Conservation (phyloP, 352 stramenopile genomes). For the Phytopythium litorale region DNA sequence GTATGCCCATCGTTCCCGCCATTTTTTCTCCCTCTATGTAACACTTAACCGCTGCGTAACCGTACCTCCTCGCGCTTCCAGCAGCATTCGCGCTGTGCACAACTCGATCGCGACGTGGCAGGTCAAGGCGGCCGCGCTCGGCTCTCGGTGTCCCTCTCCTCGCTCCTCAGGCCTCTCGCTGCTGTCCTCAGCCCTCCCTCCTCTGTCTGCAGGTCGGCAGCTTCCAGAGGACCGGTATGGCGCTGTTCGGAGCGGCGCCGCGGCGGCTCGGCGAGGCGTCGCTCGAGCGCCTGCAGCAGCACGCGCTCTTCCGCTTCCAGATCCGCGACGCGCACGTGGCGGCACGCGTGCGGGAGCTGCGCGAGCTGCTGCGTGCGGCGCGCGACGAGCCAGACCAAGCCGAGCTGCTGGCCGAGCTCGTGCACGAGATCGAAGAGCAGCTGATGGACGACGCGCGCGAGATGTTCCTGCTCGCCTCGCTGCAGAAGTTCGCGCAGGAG, state of each 20-base stretch:
- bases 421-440: slow-evolving; percentile 50
- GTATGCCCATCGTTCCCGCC: background rate
- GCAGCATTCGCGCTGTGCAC: background rate
- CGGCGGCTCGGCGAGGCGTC: slow-evolving; percentile 6
- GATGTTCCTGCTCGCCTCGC: slow-evolving; percentile 48
- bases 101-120: background rate
- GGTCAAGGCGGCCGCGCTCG: background rate
- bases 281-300: slow-evolving; percentile 27
- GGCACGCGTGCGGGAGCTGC: slow-evolving; percentile 36
- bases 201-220: too few species aligned
- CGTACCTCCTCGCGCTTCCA: background rate
- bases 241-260: background rate
- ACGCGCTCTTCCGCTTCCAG: slow-evolving; percentile 72
- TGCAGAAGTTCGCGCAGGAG: slow-evolving; percentile 62
- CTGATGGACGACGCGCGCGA: slow-evolving; percentile 30
- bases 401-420: slow-evolving; percentile 41
- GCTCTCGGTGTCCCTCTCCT: background rate
- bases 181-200: too few species aligned
- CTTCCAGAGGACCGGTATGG: background rate
- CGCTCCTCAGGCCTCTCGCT: background rate
- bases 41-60: background rate
- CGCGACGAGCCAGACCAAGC: slow-evolving; percentile 41
- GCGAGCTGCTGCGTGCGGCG: slow-evolving; percentile 41
- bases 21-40: background rate
- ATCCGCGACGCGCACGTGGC: slow-evolving; percentile 37